Evolutionary conservation across 2,329 filamentous ascomycete species (phyloP).

Genomic region (Diaporthe velutina): DNA sequence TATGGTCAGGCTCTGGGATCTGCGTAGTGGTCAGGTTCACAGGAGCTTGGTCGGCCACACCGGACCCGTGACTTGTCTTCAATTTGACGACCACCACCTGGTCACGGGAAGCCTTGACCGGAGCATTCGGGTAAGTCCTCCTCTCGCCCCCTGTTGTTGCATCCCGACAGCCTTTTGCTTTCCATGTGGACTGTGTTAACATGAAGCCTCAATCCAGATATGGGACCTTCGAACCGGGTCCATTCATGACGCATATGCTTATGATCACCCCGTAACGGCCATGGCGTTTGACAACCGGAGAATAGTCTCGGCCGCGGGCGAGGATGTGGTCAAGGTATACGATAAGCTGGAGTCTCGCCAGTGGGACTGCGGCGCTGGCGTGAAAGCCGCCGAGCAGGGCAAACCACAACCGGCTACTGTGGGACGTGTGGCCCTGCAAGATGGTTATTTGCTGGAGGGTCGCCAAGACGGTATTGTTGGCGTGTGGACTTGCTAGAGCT

Average conservation of each 20-base stretch:
- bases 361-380: conserved; percentile 94
- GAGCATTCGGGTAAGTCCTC: conserved; percentile 85
- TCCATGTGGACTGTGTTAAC: not conserved
- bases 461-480: conserved; percentile 89
- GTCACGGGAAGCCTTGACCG: conserved; percentile 94
- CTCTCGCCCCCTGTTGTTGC: not conserved
- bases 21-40: conserved; percentile 96
- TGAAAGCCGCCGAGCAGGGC: conserved; percentile 75
- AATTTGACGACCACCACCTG: conserved; percentile 95
- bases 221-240: conserved; percentile 98
- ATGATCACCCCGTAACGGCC: conserved; percentile 89
- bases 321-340: conserved; percentile 97
- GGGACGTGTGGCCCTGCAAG: conserved; percentile 89
- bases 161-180: not conserved
- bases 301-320: conserved; percentile 90
- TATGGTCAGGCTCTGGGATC: conserved; percentile 97
- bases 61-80: conserved; percentile 90
- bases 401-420: conserved; percentile 77
- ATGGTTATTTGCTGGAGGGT: conserved; percentile 94
- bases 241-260: conserved; percentile 95
- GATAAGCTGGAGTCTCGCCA: conserved; percentile 96
- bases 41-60: conserved; percentile 96
- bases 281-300: conserved; percentile 97
- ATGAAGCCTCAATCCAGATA: conserved; percentile 70
- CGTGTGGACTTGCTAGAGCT: conserved; percentile 82